Percentiles rank a stretch among this genome's conserved stretches.
Conservation (phyloP, 2,329 filamentous ascomycete species). For the Hypoxylon rubiginosum region DNA sequence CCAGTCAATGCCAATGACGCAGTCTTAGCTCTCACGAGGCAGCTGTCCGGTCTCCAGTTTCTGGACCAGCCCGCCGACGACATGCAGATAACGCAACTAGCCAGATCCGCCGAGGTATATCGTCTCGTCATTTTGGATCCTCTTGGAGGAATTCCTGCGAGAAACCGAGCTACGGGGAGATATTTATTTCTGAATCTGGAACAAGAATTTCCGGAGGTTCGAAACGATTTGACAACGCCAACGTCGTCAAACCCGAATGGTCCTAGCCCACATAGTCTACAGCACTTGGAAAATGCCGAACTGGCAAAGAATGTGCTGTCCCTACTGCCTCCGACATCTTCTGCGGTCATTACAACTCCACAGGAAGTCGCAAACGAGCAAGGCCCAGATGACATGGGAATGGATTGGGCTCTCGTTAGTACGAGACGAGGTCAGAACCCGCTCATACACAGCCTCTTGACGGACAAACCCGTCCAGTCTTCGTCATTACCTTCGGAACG, state of each 20-base stretch:
- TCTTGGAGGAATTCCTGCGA: slow-evolving; percentile 84
- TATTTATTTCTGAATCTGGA: slow-evolving; percentile 94
- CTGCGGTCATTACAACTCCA: slow-evolving; percentile 89
- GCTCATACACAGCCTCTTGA: slow-evolving; percentile 94
- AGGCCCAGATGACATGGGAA: slow-evolving; percentile 65
- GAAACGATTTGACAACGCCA: slow-evolving; percentile 66
- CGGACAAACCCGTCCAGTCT: slow-evolving; percentile 92
- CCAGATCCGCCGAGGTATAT: slow-evolving; percentile 70
- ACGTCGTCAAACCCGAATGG: slow-evolving; percentile 29
- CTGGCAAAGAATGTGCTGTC: slow-evolving; percentile 78
- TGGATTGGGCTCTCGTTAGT: slow-evolving; percentile 62
- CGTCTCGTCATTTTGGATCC: slow-evolving; percentile 91
- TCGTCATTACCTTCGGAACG: slow-evolving; percentile 86
- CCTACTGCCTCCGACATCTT: slow-evolving; percentile 85
- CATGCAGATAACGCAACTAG: slow-evolving; percentile 49
- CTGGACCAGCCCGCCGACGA: slow-evolving; percentile 58
- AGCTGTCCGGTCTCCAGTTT: slow-evolving; percentile 77
- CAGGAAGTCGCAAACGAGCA: slow-evolving; percentile 76
- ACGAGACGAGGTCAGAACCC: slow-evolving; percentile 77
- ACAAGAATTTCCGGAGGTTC: slow-evolving; percentile 83
- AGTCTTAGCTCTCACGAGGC: slow-evolving; percentile 80
- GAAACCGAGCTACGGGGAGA: slow-evolving; percentile 70
- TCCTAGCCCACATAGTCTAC: slow-evolving; percentile 46
- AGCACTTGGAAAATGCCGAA: slow-evolving; percentile 76
- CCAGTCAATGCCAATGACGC: slow-evolving; percentile 69